Evolutionary conservation across 1,284 basidiomycete species (phyloP).

Genomic region (Inonotus hispidus): DNA sequence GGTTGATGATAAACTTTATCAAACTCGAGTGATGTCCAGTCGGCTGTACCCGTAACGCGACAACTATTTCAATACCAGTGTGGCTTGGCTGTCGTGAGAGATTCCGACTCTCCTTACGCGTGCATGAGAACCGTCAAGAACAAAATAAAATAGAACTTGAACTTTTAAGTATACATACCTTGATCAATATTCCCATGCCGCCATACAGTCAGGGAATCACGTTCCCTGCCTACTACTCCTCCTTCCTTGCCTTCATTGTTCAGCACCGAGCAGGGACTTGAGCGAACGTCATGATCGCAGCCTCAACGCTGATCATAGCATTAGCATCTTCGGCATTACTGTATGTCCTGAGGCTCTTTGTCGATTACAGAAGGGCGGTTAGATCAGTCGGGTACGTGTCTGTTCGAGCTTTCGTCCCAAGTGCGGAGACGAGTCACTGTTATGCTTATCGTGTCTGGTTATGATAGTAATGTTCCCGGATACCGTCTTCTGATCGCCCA

Average conservation of each 20-base stretch:
- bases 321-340: not conserved
- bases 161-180: no score
- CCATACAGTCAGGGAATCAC: not conserved
- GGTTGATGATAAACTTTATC: not conserved
- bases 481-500: conserved; percentile 11
- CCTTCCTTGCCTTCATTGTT: not conserved
- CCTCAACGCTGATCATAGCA: not conserved
- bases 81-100: no score
- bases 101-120: no score
- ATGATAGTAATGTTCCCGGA: conserved; percentile 14
- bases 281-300: not conserved
- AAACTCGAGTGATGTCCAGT: no score
- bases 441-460: not conserved
- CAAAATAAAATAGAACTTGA: no score
- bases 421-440: not conserved
- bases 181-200: no score
- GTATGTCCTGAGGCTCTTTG: conserved; percentile 6
- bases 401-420: not conserved
- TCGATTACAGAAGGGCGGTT: conserved; percentile 9
- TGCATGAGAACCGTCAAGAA: no score
- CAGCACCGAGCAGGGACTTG: not conserved
- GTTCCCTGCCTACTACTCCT: not conserved
- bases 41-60: no score
- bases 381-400: conserved; percentile 9
- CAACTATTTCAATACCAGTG: no score